Conservation (phyloP, 2,329 filamentous ascomycete species). For the Aspergillus fumigatiaffinis region DNA sequence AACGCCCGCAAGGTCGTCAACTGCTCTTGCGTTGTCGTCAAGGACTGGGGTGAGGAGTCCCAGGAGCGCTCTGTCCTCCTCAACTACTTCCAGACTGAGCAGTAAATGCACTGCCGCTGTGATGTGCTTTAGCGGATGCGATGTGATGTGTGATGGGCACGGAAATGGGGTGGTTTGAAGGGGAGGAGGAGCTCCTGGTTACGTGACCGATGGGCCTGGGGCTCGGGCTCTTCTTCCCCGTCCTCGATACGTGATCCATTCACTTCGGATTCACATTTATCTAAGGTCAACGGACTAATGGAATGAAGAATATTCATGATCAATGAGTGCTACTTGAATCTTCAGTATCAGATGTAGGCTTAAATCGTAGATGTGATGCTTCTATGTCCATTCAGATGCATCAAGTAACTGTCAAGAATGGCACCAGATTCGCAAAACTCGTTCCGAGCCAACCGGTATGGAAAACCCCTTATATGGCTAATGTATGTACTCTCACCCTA, state of each 20-base stretch:
- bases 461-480: background rate
- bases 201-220: background rate
- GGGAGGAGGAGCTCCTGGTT: background rate
- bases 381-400: background rate
- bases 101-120: constrained; percentile 33
- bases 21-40: constrained; percentile 99
- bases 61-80: constrained; percentile 98
- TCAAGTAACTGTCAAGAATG: background rate
- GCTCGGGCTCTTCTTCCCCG: background rate
- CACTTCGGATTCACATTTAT: background rate
- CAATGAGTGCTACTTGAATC: background rate
- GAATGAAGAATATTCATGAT: background rate
- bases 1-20: constrained; percentile 99
- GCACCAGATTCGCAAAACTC: background rate
- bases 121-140: constrained; percentile 10
- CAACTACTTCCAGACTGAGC: constrained; percentile 98
- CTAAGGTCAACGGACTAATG: background rate
- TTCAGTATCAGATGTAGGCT: background rate
- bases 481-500: background rate
- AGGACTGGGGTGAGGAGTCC: constrained; percentile 99
- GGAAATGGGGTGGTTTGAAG: background rate
- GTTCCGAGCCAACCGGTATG: background rate
- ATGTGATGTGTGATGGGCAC: constrained; percentile 11
- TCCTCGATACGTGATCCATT: background rate
- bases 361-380: background rate